These are phyloP conservation scores for Warburgia ugandensis DNA, from an alignment of 164 flowering plant genomes.

Conservation along the genomic window DNA sequence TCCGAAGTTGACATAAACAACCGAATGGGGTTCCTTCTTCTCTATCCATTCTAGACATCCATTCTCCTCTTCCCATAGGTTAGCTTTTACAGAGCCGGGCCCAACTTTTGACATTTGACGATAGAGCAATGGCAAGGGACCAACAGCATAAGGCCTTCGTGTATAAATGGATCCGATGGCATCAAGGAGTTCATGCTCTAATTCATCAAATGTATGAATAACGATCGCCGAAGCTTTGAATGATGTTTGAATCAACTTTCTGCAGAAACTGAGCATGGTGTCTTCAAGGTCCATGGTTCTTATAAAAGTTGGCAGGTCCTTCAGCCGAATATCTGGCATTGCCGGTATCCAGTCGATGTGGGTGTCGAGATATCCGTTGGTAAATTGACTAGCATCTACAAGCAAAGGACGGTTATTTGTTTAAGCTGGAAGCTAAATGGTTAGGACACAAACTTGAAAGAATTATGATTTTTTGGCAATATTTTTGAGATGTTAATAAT, in stretches of 20 bases:
- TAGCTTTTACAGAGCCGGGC: slow-evolving; percentile 18
- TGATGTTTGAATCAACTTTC: neutral
- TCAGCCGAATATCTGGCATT: slow-evolving; percentile 5
- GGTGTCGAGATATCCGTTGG: slow-evolving; percentile 4
- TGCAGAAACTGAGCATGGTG: slow-evolving; percentile 6
- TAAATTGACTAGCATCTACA: too few relatives aligned
- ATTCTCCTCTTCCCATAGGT: slow-evolving; percentile 39
- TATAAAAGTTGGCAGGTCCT: slow-evolving; percentile 8
- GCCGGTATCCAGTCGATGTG: slow-evolving; percentile 9
- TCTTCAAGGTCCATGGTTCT: slow-evolving; percentile 7
- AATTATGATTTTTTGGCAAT: too few relatives aligned
- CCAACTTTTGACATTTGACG: neutral
- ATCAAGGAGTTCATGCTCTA: slow-evolving; percentile 4
- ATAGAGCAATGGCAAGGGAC: slow-evolving; percentile 11
- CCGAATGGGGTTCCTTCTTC: slow-evolving; percentile 25
- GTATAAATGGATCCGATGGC: slow-evolving; percentile 3
- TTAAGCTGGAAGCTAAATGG: too few relatives aligned
- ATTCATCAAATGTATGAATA: slow-evolving; percentile 11
- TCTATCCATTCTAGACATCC: slow-evolving; percentile 37
- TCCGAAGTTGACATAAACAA: slow-evolving; percentile 46
- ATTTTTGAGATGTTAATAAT: too few relatives aligned
- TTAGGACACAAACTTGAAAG: too few relatives aligned
- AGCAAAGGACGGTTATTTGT: too few relatives aligned
- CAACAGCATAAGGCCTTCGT: slow-evolving; percentile 1
- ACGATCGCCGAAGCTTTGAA: slow-evolving; percentile 2